phyloP scores from a whole-genome alignment of 805 yeast species.

The Pichia deserticola region DNA sequence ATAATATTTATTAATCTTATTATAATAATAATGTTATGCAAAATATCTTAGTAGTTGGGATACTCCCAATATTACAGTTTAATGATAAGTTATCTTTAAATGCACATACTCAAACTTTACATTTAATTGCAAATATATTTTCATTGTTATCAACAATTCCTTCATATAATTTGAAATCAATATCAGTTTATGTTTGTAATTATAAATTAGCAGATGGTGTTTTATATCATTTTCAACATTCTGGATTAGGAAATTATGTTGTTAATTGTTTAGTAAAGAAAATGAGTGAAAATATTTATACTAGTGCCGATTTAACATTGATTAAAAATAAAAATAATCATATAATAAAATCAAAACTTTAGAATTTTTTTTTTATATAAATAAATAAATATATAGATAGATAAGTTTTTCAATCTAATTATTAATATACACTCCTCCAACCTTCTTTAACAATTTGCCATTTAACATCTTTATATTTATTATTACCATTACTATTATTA shows the following conservation, averaged over 20 bases:
- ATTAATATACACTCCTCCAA: conserved; percentile 47
- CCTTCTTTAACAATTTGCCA: conserved; percentile 63
- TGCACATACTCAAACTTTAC: conserved; percentile 3
- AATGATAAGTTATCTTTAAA: neutral
- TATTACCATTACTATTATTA: conserved; percentile 4
- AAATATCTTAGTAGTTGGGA: neutral
- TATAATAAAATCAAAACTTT: conserved; percentile 10
- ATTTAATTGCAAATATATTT: conserved; percentile 8
- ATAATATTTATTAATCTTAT: too few species aligned
- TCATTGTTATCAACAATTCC: neutral
- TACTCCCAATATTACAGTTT: conserved; percentile 3
- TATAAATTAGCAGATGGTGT: conserved; percentile 9
- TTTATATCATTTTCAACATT: conserved; percentile 5
- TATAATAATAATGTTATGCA: too few species aligned
- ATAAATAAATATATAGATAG: too few species aligned
- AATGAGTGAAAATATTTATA: conserved; percentile 4
- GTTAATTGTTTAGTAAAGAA: conserved; percentile 7
- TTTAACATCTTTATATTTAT: conserved; percentile 16
- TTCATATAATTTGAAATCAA: neutral
- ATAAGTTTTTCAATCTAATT: too few species aligned
- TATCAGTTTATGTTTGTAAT: conserved; percentile 4
- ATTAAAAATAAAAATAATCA: neutral
- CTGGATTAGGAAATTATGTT: conserved; percentile 10
- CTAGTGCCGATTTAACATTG: conserved; percentile 4
- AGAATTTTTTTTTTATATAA: conserved; percentile 7